These are phyloP conservation scores for Schizochytrium sp. DNA, from an alignment of 108 stramenopile genomes.

Conservation along the genomic window DNA sequence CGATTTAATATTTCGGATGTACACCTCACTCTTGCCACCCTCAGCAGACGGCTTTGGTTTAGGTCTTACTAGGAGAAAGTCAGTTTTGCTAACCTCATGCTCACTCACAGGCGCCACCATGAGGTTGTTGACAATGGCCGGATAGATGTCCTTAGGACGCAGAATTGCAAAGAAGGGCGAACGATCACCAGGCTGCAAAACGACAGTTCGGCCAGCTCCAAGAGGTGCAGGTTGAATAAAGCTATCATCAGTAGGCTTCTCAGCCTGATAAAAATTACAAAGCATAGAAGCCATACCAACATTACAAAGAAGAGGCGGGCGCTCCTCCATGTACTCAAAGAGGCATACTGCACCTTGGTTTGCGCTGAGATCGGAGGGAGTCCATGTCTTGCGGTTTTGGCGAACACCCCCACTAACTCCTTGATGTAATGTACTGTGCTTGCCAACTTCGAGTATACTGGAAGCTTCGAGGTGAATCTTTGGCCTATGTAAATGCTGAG, in stretches of 20 bases:
- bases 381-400: conserved; percentile 40
- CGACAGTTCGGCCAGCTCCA: conserved; percentile 27
- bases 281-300: conserved; percentile 60
- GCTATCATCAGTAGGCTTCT: conserved; percentile 53
- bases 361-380: background rate
- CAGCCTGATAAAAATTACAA: conserved; percentile 51
- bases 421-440: background rate
- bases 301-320: conserved; percentile 40
- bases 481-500: background rate
- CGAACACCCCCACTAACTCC: conserved; percentile 19
- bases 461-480: background rate
- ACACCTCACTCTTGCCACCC: background rate
- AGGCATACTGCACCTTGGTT: conserved; percentile 39
- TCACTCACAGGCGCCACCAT: conserved; percentile 8
- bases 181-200: conserved; percentile 46
- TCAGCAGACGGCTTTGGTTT: background rate
- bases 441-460: background rate
- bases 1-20: conserved; percentile 30
- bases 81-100: conserved; percentile 49
- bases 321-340: conserved; percentile 58
- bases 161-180: conserved; percentile 56
- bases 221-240: background rate
- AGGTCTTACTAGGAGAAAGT: conserved; percentile 30
- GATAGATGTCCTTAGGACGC: background rate
- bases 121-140: conserved; percentile 44